Evolutionary conservation across 768 basidiomycete species (phyloP).

Genomic region (Hygrocybe punicea): DNA sequence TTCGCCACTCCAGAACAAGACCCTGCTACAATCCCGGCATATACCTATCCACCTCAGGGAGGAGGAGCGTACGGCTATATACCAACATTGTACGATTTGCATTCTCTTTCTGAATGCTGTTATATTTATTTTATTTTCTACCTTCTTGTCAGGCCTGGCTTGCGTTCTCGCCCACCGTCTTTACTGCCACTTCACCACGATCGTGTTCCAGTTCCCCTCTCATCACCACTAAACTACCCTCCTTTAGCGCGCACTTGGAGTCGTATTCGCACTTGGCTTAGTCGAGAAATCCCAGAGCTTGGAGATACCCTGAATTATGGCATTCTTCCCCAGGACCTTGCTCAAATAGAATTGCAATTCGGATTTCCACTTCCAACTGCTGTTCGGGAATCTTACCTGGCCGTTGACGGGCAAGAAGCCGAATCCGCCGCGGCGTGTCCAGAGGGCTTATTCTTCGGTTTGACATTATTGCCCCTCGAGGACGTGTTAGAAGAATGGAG

Average conservation of each 20-base stretch:
- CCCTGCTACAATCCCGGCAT: constrained; percentile 46
- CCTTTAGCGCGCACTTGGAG: constrained; percentile 81
- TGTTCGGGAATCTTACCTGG: constrained; percentile 87
- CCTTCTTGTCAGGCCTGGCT: constrained; percentile 33
- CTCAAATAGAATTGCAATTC: constrained; percentile 78
- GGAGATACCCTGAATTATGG: constrained; percentile 95
- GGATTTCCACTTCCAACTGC: constrained; percentile 79
- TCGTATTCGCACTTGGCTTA: constrained; percentile 78
- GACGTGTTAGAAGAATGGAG: constrained; percentile 93
- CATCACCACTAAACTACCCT: constrained; percentile 54
- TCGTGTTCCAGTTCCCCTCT: constrained; percentile 44
- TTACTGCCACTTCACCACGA: constrained; percentile 69
- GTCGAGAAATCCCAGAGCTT: constrained; percentile 86
- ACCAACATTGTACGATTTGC: constrained; percentile 48
- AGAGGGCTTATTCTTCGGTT: constrained; percentile 92
- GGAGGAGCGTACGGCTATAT: constrained; percentile 57
- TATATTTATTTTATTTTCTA: not conserved
- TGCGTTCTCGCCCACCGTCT: constrained; percentile 48
- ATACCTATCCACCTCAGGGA: constrained; percentile 77
- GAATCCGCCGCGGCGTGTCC: constrained; percentile 84
- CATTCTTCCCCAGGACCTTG: constrained; percentile 74
- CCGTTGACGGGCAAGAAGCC: constrained; percentile 90
- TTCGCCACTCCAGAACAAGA: constrained; percentile 49
- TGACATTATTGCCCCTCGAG: constrained; percentile 88
- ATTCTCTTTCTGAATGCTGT: constrained; percentile 1